These are phyloP conservation scores for Batrachochytrium dendrobatidis DNA, from an alignment of 371 early-diverging fungal species.

Conservation along the genomic window DNA sequence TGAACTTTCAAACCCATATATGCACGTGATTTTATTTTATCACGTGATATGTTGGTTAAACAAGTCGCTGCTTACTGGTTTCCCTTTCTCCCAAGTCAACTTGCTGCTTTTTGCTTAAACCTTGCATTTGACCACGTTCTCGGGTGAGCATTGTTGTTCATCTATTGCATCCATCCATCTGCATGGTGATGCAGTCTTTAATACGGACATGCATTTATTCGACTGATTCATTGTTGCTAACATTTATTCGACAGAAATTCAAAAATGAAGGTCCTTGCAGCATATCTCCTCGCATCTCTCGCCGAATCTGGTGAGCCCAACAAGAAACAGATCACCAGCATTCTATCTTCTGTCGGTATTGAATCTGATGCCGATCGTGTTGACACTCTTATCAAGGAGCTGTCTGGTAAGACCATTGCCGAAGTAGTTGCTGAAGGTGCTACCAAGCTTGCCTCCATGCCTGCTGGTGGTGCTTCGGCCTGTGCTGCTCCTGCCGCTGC, in stretches of 20 bases:
- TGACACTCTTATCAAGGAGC: conserved; percentile 66
- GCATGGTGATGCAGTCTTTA: too few species aligned
- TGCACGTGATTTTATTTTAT: too few species aligned
- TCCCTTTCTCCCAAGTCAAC: too few species aligned
- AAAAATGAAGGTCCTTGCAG: conserved; percentile 92
- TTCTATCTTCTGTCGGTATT: conserved; percentile 88
- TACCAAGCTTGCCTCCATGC: conserved; percentile 88
- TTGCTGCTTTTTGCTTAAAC: neutral
- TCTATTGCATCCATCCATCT: too few species aligned
- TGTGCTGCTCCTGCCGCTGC: conserved; percentile 55
- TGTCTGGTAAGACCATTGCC: conserved; percentile 82
- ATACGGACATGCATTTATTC: neutral
- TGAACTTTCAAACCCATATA: too few species aligned
- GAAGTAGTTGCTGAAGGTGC: conserved; percentile 82
- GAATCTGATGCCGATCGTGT: conserved; percentile 79
- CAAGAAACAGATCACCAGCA: conserved; percentile 69
- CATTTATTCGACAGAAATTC: neutral
- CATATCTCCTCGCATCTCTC: conserved; percentile 90
- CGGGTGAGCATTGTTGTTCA: too few species aligned
- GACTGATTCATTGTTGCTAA: too few species aligned
- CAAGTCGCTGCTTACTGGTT: too few species aligned
- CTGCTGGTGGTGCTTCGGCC: conserved; percentile 62
- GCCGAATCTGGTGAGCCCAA: conserved; percentile 84
- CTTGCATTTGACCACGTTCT: neutral
- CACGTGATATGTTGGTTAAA: too few species aligned